Percentiles rank a stretch among this genome's conserved stretches.
Conservation (phyloP, 2,329 filamentous ascomycete species). For the Diaporthe capsici region DNA sequence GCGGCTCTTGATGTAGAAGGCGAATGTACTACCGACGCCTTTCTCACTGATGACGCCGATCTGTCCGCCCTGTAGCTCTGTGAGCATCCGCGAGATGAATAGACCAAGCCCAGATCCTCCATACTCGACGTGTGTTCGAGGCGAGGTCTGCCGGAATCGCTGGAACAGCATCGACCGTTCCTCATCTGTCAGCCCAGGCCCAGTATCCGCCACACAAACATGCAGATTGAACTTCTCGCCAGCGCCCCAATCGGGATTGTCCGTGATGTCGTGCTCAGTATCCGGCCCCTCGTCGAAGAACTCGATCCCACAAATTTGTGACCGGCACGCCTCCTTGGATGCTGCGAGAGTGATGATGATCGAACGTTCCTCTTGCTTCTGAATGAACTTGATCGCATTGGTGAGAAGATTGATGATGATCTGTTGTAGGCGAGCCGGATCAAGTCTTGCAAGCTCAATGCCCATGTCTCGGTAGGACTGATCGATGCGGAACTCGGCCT, state of each 20-base stretch:
- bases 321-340: slow-evolving; percentile 64
- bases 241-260: slow-evolving; percentile 76
- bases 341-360: slow-evolving; percentile 78
- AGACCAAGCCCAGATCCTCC: slow-evolving; percentile 84
- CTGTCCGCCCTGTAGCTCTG: slow-evolving; percentile 83
- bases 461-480: slow-evolving; percentile 75
- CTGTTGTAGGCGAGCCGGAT: slow-evolving; percentile 81
- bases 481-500: slow-evolving; percentile 78
- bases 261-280: slow-evolving; percentile 60
- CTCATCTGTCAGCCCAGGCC: slow-evolving; percentile 77
- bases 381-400: slow-evolving; percentile 76
- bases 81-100: slow-evolving; percentile 83
- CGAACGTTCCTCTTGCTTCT: slow-evolving; percentile 68
- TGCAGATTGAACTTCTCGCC: slow-evolving; percentile 81
- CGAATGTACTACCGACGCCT: slow-evolving; percentile 80
- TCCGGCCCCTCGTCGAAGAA: slow-evolving; percentile 64
- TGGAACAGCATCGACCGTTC: slow-evolving; percentile 84
- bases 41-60: slow-evolving; percentile 79
- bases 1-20: slow-evolving; percentile 80
- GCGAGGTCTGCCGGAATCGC: slow-evolving; percentile 83
- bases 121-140: slow-evolving; percentile 82
- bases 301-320: slow-evolving; percentile 56
- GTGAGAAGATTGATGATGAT: slow-evolving; percentile 83
- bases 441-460: slow-evolving; percentile 80
- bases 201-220: slow-evolving; percentile 80